Percentiles rank a stretch among this genome's conserved stretches.
Evolutionary conservation across 306 rosid genomes (phyloP).

Genomic region (Trifolium pratense): DNA sequence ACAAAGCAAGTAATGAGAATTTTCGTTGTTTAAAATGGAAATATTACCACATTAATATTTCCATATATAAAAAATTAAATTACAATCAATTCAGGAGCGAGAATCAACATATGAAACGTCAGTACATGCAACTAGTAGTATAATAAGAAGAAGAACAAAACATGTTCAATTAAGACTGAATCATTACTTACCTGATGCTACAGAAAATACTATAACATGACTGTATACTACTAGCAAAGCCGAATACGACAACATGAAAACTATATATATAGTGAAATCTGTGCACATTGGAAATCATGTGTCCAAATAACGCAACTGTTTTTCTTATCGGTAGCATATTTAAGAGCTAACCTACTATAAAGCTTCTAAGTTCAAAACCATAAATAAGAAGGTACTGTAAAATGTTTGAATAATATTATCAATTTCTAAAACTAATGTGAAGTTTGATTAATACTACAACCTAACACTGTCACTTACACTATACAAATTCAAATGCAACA

Average conservation of each 20-base stretch:
- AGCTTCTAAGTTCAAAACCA: slow-evolving; percentile 5
- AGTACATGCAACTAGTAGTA: slow-evolving; percentile 5
- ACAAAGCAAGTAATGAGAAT: slow-evolving; percentile 27
- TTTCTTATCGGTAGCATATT: background rate
- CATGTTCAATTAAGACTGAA: slow-evolving; percentile 10
- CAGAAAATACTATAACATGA: background rate
- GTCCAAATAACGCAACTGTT: background rate
- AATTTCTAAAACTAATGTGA: slow-evolving; percentile 14
- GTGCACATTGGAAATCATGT: background rate
- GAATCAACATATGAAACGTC: slow-evolving; percentile 10
- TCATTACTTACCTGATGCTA: background rate
- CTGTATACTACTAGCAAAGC: background rate
- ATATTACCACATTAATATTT: background rate
- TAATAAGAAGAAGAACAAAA: background rate
- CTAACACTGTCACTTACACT: slow-evolving; percentile 26
- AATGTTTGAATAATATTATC: background rate
- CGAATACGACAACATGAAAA: slow-evolving; percentile 14
- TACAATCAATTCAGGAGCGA: slow-evolving; percentile 17
- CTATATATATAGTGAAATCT: background rate
- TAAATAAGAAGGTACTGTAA: background rate
- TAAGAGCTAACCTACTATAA: background rate
- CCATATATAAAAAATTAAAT: slow-evolving; percentile 8
- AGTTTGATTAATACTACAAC: slow-evolving; percentile 16
- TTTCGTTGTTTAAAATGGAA: background rate
- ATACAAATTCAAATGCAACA: slow-evolving; percentile 2